Base-by-base conservation (phyloP, 108 stramenopile species). In the Aurantiochytrium sp. region DNA sequence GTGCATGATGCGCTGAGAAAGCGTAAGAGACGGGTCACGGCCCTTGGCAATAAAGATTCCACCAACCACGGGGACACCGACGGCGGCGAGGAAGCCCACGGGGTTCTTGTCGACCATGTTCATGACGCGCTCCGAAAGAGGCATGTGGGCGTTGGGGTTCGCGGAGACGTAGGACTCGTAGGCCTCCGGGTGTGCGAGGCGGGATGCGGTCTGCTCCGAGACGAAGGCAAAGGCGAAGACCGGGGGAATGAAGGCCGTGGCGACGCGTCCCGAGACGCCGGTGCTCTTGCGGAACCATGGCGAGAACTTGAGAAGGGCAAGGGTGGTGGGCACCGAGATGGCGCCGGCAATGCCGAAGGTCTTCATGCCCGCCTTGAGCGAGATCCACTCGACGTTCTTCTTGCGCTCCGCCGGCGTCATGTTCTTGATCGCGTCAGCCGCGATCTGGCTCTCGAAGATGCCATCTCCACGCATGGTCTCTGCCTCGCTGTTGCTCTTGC, bases 301-400 rank as follows among this genome's bases (percentile, higher is more conserved):
- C 47, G 23, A 51, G 73, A 25, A 83, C 73, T 83, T 83, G 73
- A 83, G 5, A 5, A 51, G 47, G 44, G 47, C 73, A 8, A 45
- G 49, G 16, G 49, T 51, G 44, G 47, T 51, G 5, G 73, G 73
- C 8, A 21, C 25, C 47, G 73, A 83, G 73, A 83, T 83, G 47
- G 49, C 49, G 49, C 47, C 44, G 47, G 73, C 25, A 21, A 83
- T 83, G 47, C 23, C 73, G 49, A 83, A 83, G 47, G 49, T 51
- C 73, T 83, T 83, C 73, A 83, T 83, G 21, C 73, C 73, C 1
- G 73, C 73, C 73, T 83, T 83, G 49, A 83, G 73, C 47, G 73
- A 83, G 21, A 83, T 83, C 73, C 73, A 83, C 47, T 83, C 47
- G 47, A 51, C 73, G 14, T 83, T 45, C 73, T 83, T 51, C 73